Percentiles rank a stretch among this genome's conserved stretches.
Evolutionary conservation across 1,139 yeast species (phyloP).

Genomic region (Tardiomyces blankii): DNA sequence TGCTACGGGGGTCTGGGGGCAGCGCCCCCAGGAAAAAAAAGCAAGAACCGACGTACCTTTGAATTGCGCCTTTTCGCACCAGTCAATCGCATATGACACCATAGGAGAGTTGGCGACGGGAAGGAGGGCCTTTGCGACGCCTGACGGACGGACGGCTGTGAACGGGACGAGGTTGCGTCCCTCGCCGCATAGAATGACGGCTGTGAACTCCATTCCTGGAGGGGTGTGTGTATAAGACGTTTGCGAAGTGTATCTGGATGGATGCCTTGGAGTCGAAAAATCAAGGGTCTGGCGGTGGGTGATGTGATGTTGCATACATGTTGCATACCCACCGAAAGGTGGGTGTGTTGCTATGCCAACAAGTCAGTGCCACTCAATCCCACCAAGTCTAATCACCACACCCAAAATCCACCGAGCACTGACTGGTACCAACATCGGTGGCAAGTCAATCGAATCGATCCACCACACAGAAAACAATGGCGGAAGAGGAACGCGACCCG

Average conservation of each 20-base stretch:
- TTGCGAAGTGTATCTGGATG: neutral
- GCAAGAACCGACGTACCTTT: too few species aligned
- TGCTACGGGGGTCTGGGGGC: neutral
- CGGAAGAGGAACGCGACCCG: constrained; percentile 15
- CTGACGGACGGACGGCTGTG: constrained; percentile 36
- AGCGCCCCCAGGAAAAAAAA: neutral
- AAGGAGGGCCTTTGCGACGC: constrained; percentile 69
- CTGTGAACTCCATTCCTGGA: constrained; percentile 73
- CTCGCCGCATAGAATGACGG: constrained; percentile 77
- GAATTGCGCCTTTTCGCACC: constrained; percentile 72
- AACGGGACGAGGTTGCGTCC: constrained; percentile 69
- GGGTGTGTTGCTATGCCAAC: too few species aligned
- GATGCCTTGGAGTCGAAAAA: too few species aligned
- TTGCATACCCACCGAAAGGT: too few species aligned
- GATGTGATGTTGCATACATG: too few species aligned
- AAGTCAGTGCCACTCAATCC: too few species aligned
- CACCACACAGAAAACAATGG: neutral
- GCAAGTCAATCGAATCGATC: neutral
- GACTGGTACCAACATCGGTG: too few species aligned
- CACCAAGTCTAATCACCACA: too few species aligned
- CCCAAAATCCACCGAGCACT: too few species aligned
- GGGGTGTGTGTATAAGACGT: neutral
- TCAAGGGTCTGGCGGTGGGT: too few species aligned
- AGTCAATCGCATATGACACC: constrained; percentile 76
- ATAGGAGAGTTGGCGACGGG: constrained; percentile 91